A percentile compares a stretch with the other conserved stretches of the same genome.
These are phyloP conservation scores for Cucurbita moschata DNA, from an alignment of 306 rosid species.

Conservation along the genomic window DNA sequence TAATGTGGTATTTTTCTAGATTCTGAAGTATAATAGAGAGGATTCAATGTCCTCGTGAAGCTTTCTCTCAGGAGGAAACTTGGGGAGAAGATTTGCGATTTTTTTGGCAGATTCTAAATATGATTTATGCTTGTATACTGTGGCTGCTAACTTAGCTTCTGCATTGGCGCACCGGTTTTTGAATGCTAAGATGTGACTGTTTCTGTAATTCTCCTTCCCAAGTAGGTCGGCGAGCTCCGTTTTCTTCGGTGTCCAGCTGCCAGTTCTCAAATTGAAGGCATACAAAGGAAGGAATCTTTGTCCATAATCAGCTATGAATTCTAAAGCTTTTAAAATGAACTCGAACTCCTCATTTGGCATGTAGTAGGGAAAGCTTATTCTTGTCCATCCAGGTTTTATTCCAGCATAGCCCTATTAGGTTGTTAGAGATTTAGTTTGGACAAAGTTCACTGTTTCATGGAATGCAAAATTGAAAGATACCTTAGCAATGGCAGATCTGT, in stretches of 20 bases:
- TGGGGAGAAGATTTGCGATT: slow-evolving; percentile 41
- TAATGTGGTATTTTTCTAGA: slow-evolving; percentile 16
- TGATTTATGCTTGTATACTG: slow-evolving; percentile 6
- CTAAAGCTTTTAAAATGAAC: slow-evolving; percentile 51
- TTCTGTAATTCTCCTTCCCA: slow-evolving; percentile 5
- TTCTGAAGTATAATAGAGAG: slow-evolving; percentile 24
- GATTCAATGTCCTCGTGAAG: slow-evolving; percentile 29
- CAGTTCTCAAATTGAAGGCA: slow-evolving; percentile 37
- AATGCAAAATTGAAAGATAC: slow-evolving; percentile 14
- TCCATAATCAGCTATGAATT: slow-evolving; percentile 63
- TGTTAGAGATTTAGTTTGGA: neutral
- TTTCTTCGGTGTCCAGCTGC: slow-evolving; percentile 46
- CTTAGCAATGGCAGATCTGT: slow-evolving; percentile 50
- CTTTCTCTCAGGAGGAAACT: slow-evolving; percentile 35
- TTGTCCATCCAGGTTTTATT: slow-evolving; percentile 78
- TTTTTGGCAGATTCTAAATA: slow-evolving; percentile 31
- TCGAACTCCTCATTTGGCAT: slow-evolving; percentile 60
- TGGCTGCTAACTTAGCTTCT: slow-evolving; percentile 14
- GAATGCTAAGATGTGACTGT: neutral
- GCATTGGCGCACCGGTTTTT: neutral
- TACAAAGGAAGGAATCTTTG: slow-evolving; percentile 61
- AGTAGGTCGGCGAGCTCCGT: slow-evolving; percentile 23
- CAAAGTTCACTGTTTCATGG: neutral
- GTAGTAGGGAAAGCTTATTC: slow-evolving; percentile 80
- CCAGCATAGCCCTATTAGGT: slow-evolving; percentile 49